A percentile compares a stretch with the other conserved stretches of the same genome.
These are phyloP conservation scores for Talaromyces sp. DNA, from an alignment of 2,329 filamentous ascomycete genomes.

Conservation along the genomic window DNA sequence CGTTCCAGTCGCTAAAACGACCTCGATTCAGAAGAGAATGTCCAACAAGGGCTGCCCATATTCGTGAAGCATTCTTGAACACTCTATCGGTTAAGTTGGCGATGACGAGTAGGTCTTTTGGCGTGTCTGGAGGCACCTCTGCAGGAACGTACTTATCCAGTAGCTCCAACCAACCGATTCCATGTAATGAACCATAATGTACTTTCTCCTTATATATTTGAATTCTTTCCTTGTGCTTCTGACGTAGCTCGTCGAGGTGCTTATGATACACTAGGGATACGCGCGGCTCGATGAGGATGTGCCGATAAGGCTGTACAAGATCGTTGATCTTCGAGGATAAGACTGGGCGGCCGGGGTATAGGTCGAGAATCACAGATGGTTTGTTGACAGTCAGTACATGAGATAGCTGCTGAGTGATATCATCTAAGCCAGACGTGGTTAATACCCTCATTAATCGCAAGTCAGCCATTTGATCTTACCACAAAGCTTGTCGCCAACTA, in stretches of 20 bases:
- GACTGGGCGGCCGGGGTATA: slow-evolving; percentile 75
- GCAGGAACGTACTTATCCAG: slow-evolving; percentile 35
- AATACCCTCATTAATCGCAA: neutral
- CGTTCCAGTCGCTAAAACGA: slow-evolving; percentile 72
- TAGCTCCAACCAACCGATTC: slow-evolving; percentile 44
- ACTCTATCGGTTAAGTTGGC: slow-evolving; percentile 58
- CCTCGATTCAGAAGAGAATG: slow-evolving; percentile 56
- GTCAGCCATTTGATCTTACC: slow-evolving; percentile 26
- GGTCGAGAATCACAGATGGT: slow-evolving; percentile 81
- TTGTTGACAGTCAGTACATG: slow-evolving; percentile 65
- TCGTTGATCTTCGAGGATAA: slow-evolving; percentile 77
- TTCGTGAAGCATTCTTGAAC: slow-evolving; percentile 47
- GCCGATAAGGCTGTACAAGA: slow-evolving; percentile 70
- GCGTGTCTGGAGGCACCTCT: slow-evolving; percentile 20
- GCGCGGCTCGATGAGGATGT: slow-evolving; percentile 78
- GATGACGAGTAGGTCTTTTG: slow-evolving; percentile 73
- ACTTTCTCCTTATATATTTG: slow-evolving; percentile 38
- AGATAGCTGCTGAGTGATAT: slow-evolving; percentile 67
- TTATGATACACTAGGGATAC: slow-evolving; percentile 52
- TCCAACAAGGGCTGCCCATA: slow-evolving; percentile 54
- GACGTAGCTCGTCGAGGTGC: slow-evolving; percentile 60
- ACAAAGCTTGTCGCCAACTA: slow-evolving; percentile 34
- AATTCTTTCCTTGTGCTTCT: slow-evolving; percentile 42
- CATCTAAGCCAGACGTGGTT: slow-evolving; percentile 46
- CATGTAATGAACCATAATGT: slow-evolving; percentile 6